Percentiles rank a stretch among this genome's conserved stretches.
These are phyloP conservation scores for Tolypocladium sp. DNA, from an alignment of 2,329 filamentous ascomycete species.

Conservation along the genomic window DNA sequence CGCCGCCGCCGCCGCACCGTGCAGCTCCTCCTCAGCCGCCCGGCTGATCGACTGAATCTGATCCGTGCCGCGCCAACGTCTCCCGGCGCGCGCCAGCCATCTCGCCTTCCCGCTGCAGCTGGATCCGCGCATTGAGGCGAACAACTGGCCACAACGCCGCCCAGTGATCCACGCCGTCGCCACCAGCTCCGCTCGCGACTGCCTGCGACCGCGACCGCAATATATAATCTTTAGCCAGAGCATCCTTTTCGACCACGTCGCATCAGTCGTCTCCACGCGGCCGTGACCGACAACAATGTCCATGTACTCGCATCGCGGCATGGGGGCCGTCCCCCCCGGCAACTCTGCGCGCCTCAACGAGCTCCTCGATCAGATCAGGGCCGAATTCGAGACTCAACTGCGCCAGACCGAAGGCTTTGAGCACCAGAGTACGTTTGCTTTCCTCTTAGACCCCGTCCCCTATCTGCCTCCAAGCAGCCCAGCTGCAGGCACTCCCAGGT, in stretches of 20 bases:
- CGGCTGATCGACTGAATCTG: not conserved
- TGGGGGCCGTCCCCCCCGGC: conserved; percentile 58
- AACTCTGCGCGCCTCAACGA: conserved; percentile 68
- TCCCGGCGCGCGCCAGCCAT: not conserved
- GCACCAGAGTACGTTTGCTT: conserved; percentile 67
- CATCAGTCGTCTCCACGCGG: not conserved
- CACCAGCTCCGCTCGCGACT: not conserved
- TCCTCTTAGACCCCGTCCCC: not conserved
- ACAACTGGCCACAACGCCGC: not conserved
- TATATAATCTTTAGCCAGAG: not conserved
- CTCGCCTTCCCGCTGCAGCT: not conserved
- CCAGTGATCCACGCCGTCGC: not conserved
- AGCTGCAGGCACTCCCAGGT: not conserved
- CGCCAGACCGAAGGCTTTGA: conserved; percentile 81
- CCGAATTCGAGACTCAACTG: conserved; percentile 81
- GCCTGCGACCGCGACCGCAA: not conserved
- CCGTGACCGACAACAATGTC: conserved; percentile 35
- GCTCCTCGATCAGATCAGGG: conserved; percentile 81
- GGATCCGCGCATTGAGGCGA: not conserved
- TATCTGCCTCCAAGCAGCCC: not conserved
- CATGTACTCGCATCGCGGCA: conserved; percentile 88
- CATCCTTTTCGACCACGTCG: not conserved
- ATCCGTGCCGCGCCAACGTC: not conserved
- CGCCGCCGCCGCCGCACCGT: not conserved
- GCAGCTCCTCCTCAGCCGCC: not conserved